These are phyloP conservation scores for Candida sonorensis DNA, from an alignment of 805 yeast species.

Conservation along the genomic window DNA sequence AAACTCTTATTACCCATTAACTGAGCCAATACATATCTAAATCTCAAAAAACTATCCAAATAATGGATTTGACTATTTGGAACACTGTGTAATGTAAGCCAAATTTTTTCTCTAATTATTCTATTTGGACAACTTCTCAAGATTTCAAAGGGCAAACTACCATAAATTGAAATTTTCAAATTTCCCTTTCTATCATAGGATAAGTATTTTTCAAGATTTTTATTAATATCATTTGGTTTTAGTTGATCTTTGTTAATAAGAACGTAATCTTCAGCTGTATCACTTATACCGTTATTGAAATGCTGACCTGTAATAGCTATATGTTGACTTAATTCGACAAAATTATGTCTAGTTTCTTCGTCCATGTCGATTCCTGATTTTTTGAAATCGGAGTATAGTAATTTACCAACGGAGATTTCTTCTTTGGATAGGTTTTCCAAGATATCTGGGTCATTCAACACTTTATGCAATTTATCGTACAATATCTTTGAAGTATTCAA, in stretches of 20 bases:
- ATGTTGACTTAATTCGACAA: constrained; percentile 71
- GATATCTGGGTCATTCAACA: constrained; percentile 37
- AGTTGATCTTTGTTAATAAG: constrained; percentile 22
- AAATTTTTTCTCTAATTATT: constrained; percentile 54
- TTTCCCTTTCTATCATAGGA: constrained; percentile 31
- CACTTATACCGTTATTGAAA: constrained; percentile 47
- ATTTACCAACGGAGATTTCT: constrained; percentile 75
- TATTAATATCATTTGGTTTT: constrained; percentile 22
- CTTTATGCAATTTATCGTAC: constrained; percentile 50
- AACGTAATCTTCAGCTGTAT: constrained; percentile 20
- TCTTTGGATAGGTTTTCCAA: constrained; percentile 48
- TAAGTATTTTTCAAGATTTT: constrained; percentile 16
- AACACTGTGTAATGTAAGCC: constrained; percentile 70
- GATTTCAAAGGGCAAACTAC: constrained; percentile 58
- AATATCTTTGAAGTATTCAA: constrained; percentile 78
- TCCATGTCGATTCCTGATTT: constrained; percentile 85
- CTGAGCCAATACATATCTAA: constrained; percentile 64
- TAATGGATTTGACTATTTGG: constrained; percentile 53
- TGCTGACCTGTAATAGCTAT: constrained; percentile 79
- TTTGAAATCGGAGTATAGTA: constrained; percentile 77
- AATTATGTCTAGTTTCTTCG: constrained; percentile 52
- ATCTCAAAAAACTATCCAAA: constrained; percentile 52
- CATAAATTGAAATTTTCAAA: constrained; percentile 49
- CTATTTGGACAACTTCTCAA: constrained; percentile 52
- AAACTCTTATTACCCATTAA: constrained; percentile 65